Base-by-base conservation (phyloP, 345 rosid species). In the Populus deltoides region DNA sequence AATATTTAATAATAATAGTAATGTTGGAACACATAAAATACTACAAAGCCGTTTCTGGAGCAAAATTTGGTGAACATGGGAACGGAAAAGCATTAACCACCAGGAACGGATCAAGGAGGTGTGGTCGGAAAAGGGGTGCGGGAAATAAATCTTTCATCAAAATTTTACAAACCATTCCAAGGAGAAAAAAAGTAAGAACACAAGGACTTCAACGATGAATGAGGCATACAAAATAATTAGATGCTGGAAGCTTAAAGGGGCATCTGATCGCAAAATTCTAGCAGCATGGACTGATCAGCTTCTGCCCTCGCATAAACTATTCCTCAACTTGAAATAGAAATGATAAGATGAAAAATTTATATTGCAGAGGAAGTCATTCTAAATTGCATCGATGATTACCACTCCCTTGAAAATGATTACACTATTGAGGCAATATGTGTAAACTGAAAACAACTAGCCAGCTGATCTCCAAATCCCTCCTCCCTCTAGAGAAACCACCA, bases 401-500 rank as follows among this genome's bases (percentile, higher is more conserved):
- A 83, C 81, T 78, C 61, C 81, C 78, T 77, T 62, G 72, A 69
- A 76, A 86, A 82, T 72, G 77, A 53, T 83, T 82, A 81, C 82
- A 86, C 31, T 73, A 81, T 68, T 71, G 71, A 51, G 76, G 75
- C 49, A 78, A 75, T 41, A 75, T 43, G 82, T 29, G 63, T 68
- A 80, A 24, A 74, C 49, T 38, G 43, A 79, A 72, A 81, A 75
- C 47, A 71, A 83, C 74, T 86, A 94, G 78, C 98, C 98, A 51
- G 93, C 93, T 57, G 97, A 94, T 83, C 95, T 86, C 98, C 98
- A 94, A 80, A 94, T 94, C 86, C 97, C 87, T 83, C 98, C 87
- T 84, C 98, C 98, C 87, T 94, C 94, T 68, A 94, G 82, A 5
- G 98, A 94, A 81, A 94, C 98, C 85, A 94, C 98, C 97, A 94